These are phyloP conservation scores for Solanum chacoense DNA, from an alignment of 305 asterid genomes.

Conservation along the genomic window DNA sequence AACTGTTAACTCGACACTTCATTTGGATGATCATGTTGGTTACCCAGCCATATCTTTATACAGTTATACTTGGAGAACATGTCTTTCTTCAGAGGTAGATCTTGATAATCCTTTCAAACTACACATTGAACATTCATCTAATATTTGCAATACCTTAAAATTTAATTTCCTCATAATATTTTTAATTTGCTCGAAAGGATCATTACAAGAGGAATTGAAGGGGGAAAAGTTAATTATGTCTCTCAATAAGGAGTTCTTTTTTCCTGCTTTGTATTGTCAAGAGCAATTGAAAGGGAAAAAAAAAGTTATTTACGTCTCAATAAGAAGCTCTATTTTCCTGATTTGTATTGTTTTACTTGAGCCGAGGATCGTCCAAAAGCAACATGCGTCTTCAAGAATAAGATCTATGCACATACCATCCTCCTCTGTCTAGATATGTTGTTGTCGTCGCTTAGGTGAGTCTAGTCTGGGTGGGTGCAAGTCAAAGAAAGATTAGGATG, in stretches of 20 bases:
- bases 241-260: no score
- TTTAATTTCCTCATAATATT: neutral
- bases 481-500: neutral
- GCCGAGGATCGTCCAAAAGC: neutral
- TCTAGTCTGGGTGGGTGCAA: neutral
- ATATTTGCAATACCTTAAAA: neutral
- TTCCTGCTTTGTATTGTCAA: neutral
- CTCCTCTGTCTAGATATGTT: neutral
- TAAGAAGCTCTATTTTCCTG: neutral
- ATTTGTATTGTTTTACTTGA: neutral
- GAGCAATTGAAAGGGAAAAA: accelerated
- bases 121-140: neutral
- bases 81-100: neutral
- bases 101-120: neutral
- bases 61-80: neutral
- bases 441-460: neutral
- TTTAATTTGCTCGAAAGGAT: neutral
- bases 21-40: neutral
- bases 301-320: neutral
- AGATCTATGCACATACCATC: neutral
- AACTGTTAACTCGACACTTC: neutral
- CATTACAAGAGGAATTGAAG: neutral
- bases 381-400: neutral
- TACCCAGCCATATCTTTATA: neutral
- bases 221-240: neutral